A percentile compares a stretch with the other conserved stretches of the same genome.
Conservation (phyloP, 208 protist genomes). For the Trypanosoma cruzi region DNA sequence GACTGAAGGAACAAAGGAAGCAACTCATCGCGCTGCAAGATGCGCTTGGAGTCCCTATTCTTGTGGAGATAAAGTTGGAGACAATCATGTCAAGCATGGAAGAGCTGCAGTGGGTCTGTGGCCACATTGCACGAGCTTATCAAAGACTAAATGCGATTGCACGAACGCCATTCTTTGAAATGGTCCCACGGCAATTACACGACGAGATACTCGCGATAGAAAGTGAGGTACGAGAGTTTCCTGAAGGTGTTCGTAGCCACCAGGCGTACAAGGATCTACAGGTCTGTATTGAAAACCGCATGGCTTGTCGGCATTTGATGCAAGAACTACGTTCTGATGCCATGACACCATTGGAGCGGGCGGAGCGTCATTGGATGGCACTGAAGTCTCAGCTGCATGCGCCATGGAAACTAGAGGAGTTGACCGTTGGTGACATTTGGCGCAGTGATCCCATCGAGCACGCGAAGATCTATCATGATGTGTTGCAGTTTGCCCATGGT, state of each 20-base stretch:
- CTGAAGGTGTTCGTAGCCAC: slow-evolving; percentile 44
- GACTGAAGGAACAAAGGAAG: slow-evolving; percentile 65
- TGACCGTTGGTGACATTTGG: slow-evolving; percentile 93
- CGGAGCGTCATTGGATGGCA: slow-evolving; percentile 72
- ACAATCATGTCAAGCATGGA: slow-evolving; percentile 80
- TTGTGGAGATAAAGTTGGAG: slow-evolving; percentile 59
- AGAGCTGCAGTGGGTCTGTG: slow-evolving; percentile 93
- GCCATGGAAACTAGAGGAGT: slow-evolving; percentile 78
- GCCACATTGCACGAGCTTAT: slow-evolving; percentile 77
- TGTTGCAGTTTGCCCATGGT: slow-evolving; percentile 88
- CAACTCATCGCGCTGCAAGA: slow-evolving; percentile 84
- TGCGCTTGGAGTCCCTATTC: slow-evolving; percentile 54
- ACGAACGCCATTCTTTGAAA: slow-evolving; percentile 93
- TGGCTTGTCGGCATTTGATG: slow-evolving; percentile 77
- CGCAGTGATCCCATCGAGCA: slow-evolving; percentile 90
- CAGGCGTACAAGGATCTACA: slow-evolving; percentile 56
- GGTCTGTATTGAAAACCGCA: slow-evolving; percentile 37
- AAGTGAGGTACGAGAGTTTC: slow-evolving; percentile 55
- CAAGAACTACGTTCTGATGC: slow-evolving; percentile 94
- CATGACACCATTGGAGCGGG: slow-evolving; percentile 86
- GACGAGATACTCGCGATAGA: slow-evolving; percentile 76
- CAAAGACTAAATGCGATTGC: slow-evolving; percentile 79
- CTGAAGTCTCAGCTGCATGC: slow-evolving; percentile 93
- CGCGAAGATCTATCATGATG: slow-evolving; percentile 93
- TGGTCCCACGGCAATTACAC: slow-evolving; percentile 90